Base-by-base conservation (phyloP, 2,329 filamentous ascomycete genomes). In the Penicillium sp. region DNA sequence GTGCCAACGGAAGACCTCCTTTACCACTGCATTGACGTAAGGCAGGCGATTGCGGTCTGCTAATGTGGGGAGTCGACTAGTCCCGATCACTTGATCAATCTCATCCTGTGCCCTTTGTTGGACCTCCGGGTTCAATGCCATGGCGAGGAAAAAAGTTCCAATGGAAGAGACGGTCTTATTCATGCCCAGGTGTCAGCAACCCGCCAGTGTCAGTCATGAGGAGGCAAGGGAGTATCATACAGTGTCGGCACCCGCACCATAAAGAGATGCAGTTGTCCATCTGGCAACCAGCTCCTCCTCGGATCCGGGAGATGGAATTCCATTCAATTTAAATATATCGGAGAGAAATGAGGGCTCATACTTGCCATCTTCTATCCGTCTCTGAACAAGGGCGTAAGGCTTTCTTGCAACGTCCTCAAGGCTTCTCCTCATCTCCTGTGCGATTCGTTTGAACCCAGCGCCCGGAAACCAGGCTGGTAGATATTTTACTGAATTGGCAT, bases 391-490 rank as follows among this genome's bases (percentile, higher is more conserved):
- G 1, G 56, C 62, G 55, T 77, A 81, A 22, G 37, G 37, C 18
- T 22, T 40, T 40, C 22, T 22, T 14, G 37, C 37, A 40, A 40
- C 37, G 6, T 40, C 37, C 18, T 40, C 37, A 14, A 40, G 37
- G 6, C 11, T 40, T 40, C 6, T 40, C 18, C 37, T 40, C 37
- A 18, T 78, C 0, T 60, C 46, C 14, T 68, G 67, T 0, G 76
- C 79, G 0, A 66, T 77, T 4, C 60, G 52, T 47, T 79, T 76
- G 68, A 80, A 82, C 2, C 59, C 62, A 7, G 75, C 70, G 0
- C 79, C 79, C 1, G 78, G 79, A n/a, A 78, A 61, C 74, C 77
- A 79, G 2, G 73, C 64, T 0, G 80, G 79, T 0, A 80, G 29
- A 47, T 68, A 66, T 57, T 50, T 66, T 22, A 70, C 68, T 70